Evolutionary conservation across 2,329 filamentous ascomycete species (phyloP), one percentile per base, ranked within the genome.

Genomic region (Pseudocercospora eumusae): DNA sequence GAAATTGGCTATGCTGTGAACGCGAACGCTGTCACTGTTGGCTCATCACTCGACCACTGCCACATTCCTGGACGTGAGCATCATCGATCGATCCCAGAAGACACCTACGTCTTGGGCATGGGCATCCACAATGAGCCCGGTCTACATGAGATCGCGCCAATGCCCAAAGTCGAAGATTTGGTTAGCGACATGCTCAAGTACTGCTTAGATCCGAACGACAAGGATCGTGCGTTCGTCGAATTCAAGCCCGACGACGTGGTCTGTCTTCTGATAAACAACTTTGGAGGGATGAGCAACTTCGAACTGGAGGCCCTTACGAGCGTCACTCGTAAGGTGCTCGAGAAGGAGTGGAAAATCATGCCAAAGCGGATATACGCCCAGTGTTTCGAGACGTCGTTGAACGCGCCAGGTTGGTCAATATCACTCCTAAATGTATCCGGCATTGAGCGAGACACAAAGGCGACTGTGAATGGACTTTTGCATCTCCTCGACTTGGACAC

Each of bases 361-460:
- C 82, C 82, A 0, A 69, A 71, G 10, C 78, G 81, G 52, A 79
- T 82, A 45, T 81, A 82, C 64, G 76, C 78, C 1, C 79, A 79
- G 6, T 73, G 78, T 2, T 81, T 84, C 50, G 82, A 84, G 62
- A 83, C 82, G 0, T 83, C 81, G 0, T 73, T 85, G 8, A 84
- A 85, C 65, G 83, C 79, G 1, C 82, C 83, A 6, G 83, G 83
- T 4, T 85, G 84, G 75, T 83, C 80, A 7, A 80, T 85, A 31
- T 84, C 82, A 0, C 71, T 85, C 0, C 81, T 81, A 31, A 84
- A 84, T 65, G 73, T 85, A 53, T 78, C 78, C 2, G 74, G 77
- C 36, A 79, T 81, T 66, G 77, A 79, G 5, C 72, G 73, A 27
- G 70, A 76, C 10, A 78, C 79, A 65, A 70, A 72, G 4, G 69